Evolutionary conservation across 768 basidiomycete species (phyloP), one percentile per base, ranked within the genome.

Genomic region (Lactarius pseudohatsudake): DNA sequence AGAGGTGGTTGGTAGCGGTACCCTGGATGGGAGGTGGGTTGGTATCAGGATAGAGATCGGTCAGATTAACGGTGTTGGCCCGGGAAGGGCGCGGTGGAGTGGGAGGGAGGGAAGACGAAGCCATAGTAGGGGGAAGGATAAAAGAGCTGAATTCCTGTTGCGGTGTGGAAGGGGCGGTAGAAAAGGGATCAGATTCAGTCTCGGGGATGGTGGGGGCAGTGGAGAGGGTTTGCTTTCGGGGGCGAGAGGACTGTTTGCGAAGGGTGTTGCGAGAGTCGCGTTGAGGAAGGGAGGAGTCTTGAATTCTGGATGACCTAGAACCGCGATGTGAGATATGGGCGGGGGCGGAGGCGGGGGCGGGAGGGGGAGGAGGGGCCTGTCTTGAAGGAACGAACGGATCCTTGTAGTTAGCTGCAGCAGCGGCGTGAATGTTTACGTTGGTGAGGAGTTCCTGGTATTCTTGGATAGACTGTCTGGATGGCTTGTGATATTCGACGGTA

Each of bases 11-110:
- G 77, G 61, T 86, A 83, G 57, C 83, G 32, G 40, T 45, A 20
- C 57, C 22, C 28, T 57, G 84, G 26, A 80, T 71, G 6, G 82
- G 77, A 47, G 82, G 73, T 58, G 77, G 70, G 56, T 76, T 70
- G 62, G 79, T 78, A 9, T 77, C 61, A 6, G 85, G 79, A 75
- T 88, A 88, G 72, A 93, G 78, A 77, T 94, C 92, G 76, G 83
- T 86, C 58, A 94, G 81, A 62, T 82, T 92, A 40, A 88, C 89
- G 4, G 92, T 94, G 76, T 94, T 94, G 66, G 89, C 89, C 64
- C 92, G 84, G 56, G 91, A 92, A 0, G 92, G 92, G 54, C 92
- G 84, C 2, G 89, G 87, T 10, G 92, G 92, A 1, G 91, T 86
- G 0, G 85, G 77, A 3, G 82, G 73, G 57, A 78, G 65, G 56